Percentiles rank a stretch among this genome's conserved stretches.
phyloP scores from a whole-genome alignment of 2,329 filamentous ascomycete genomes.

The Ophiostoma pallidulum region DNA sequence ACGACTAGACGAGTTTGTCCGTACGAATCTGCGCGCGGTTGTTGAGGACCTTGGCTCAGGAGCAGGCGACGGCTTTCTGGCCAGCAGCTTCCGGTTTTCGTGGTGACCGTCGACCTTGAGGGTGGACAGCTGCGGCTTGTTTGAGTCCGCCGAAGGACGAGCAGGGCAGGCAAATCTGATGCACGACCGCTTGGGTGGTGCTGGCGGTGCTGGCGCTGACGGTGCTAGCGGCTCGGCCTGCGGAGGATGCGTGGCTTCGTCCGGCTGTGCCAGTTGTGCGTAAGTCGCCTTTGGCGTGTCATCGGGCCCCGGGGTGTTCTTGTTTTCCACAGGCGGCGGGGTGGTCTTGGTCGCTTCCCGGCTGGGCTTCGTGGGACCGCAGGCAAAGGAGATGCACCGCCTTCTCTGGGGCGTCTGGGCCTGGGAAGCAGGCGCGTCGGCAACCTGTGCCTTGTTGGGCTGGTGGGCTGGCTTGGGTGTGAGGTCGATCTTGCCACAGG shows the following conservation, averaged over 20 bases:
- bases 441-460: slow-evolving; percentile 28
- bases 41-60: slow-evolving; percentile 25
- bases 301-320: slow-evolving; percentile 11
- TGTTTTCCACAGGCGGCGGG: slow-evolving; percentile 20
- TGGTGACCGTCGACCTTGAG: slow-evolving; percentile 14
- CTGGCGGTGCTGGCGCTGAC: slow-evolving; percentile 32
- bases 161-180: slow-evolving; percentile 70
- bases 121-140: slow-evolving; percentile 21
- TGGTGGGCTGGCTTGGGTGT: slow-evolving; percentile 24
- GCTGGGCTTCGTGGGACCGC: slow-evolving; percentile 51
- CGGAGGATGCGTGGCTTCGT: slow-evolving; percentile 26
- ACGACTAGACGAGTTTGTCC: slow-evolving; percentile 9
- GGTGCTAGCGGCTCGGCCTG: slow-evolving; percentile 26
- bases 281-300: slow-evolving; percentile 8
- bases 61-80: slow-evolving; percentile 16
- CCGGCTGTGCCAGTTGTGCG: slow-evolving; percentile 14
- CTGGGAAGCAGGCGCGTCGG: slow-evolving; percentile 26
- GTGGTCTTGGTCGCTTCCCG: slow-evolving; percentile 21
- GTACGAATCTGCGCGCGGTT: slow-evolving; percentile 19
- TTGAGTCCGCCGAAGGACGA: slow-evolving; percentile 36
- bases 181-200: slow-evolving; percentile 43
- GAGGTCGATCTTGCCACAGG: neutral
- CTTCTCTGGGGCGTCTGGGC: slow-evolving; percentile 61
- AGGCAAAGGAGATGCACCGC: slow-evolving; percentile 88
- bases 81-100: slow-evolving; percentile 14